Percentiles rank a stretch among this genome's conserved stretches.
phyloP scores from a whole-genome alignment of 179 eudicot species.

The Silene noctiflora region DNA sequence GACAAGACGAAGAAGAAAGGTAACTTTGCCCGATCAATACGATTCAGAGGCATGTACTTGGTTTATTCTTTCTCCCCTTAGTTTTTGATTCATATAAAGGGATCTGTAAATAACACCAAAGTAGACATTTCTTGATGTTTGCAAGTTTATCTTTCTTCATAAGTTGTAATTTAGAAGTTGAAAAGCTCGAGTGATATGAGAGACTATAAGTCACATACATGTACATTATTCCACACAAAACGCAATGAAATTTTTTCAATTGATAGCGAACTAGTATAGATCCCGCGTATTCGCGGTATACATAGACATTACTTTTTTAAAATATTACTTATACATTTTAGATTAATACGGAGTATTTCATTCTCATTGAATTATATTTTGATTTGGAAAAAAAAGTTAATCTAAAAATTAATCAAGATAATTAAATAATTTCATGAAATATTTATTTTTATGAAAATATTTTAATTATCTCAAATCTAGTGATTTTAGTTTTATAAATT shows the following conservation, averaged over 20 bases:
- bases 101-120: conserved; percentile 10
- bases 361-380: too few relatives aligned
- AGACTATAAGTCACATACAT: conserved; percentile 1
- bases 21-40: conserved; percentile 15
- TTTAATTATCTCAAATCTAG: too few relatives aligned
- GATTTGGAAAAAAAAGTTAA: too few relatives aligned
- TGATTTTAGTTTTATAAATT: too few relatives aligned
- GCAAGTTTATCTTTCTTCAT: background rate
- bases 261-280: background rate
- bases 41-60: conserved; percentile 15
- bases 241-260: background rate
- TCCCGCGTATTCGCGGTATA: too few relatives aligned
- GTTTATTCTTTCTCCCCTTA: background rate
- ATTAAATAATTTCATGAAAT: too few relatives aligned
- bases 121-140: background rate
- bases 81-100: conserved; percentile 10
- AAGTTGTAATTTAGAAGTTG: background rate
- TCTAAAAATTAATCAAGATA: too few relatives aligned
- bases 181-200: background rate
- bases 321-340: too few relatives aligned
- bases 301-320: too few relatives aligned
- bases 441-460: too few relatives aligned
- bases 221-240: background rate
- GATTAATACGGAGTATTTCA: too few relatives aligned
- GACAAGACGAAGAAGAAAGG: background rate